These are phyloP conservation scores for Coniosporium tulheliwenetii DNA, from an alignment of 2,329 filamentous ascomycete genomes.

Conservation along the genomic window DNA sequence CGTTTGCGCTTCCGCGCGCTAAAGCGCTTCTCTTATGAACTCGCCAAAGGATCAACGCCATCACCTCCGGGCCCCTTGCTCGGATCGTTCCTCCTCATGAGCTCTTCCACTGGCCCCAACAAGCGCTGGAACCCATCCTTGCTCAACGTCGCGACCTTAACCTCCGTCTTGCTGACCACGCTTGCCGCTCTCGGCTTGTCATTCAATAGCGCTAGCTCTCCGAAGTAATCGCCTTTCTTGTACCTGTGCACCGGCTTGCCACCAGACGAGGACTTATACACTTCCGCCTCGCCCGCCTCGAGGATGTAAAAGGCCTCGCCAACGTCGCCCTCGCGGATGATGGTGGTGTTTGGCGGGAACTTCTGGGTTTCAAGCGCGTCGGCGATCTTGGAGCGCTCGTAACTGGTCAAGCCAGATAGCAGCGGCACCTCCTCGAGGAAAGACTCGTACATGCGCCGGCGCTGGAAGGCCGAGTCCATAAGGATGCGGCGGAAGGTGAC, in stretches of 20 bases:
- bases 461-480: constrained; percentile 95
- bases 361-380: constrained; percentile 89
- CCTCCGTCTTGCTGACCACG: constrained; percentile 66
- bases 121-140: constrained; percentile 92
- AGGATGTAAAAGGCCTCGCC: constrained; percentile 86
- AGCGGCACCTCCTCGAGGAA: constrained; percentile 91
- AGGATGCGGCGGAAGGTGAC: constrained; percentile 94
- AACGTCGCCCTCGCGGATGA: constrained; percentile 83
- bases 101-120: constrained; percentile 81
- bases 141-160: constrained; percentile 83
- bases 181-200: constrained; percentile 87
- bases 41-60: too few relatives aligned
- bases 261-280: constrained; percentile 49
- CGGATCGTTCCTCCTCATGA: constrained; percentile 67
- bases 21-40: too few relatives aligned
- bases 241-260: constrained; percentile 63
- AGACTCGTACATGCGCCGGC: constrained; percentile 89
- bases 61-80: constrained; percentile 17
- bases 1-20: too few relatives aligned
- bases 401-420: constrained; percentile 66
- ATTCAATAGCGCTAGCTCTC: constrained; percentile 83
- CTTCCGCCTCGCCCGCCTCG: constrained; percentile 74
- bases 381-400: constrained; percentile 94
- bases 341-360: constrained; percentile 60
- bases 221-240: constrained; percentile 89